Conservation (phyloP, 345 rosid genomes). For the Tarenaya hassleriana region DNA sequence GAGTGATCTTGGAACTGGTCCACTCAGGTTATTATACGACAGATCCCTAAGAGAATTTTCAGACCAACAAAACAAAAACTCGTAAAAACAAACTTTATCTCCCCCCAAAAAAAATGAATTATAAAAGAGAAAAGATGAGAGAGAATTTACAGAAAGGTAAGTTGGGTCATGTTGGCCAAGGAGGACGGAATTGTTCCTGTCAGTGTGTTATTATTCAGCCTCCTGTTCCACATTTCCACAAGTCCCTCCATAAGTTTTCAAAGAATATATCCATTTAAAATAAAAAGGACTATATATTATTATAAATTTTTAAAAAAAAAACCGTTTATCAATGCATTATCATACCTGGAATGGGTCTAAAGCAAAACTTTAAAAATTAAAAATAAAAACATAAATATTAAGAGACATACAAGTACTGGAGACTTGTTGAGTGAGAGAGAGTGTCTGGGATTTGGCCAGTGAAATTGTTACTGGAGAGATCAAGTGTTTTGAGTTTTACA, state of each 20-base stretch:
- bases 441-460: constrained; percentile 56
- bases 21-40: constrained; percentile 56
- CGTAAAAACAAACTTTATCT: neutral
- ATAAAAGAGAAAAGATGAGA: constrained; percentile 10
- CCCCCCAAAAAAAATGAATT: neutral
- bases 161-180: constrained; percentile 69
- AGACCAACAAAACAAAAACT: constrained; percentile 8
- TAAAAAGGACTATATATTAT: neutral
- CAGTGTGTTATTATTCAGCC: constrained; percentile 71
- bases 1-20: constrained; percentile 43
- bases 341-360: too few relatives aligned
- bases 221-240: constrained; percentile 43
- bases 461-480: constrained; percentile 73
- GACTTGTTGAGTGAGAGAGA: constrained; percentile 45
- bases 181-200: constrained; percentile 63
- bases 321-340: neutral
- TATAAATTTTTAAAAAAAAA: too few relatives aligned
- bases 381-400: neutral
- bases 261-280: neutral
- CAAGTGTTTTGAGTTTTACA: constrained; percentile 65
- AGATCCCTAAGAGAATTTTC: constrained; percentile 44
- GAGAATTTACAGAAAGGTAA: constrained; percentile 64
- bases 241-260: constrained; percentile 5
- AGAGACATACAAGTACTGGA: constrained; percentile 81
- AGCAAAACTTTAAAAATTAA: neutral